These are phyloP conservation scores for Vanrija humicola DNA, from an alignment of 1,284 basidiomycete genomes.

Conservation along the genomic window DNA sequence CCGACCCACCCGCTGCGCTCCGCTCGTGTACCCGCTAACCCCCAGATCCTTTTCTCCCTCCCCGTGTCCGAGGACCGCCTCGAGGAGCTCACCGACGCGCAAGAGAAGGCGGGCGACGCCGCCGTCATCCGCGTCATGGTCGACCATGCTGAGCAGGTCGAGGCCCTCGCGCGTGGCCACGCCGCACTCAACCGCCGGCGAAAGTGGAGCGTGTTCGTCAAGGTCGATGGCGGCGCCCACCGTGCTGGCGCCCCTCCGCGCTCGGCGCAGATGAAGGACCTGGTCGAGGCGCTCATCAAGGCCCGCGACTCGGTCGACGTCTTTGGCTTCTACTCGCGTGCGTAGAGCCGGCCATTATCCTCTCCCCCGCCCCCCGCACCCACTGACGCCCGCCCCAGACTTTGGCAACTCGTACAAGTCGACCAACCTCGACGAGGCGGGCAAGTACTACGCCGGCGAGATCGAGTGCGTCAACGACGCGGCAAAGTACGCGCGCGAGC, in stretches of 20 bases:
- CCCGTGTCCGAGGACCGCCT: slow-evolving; percentile 69
- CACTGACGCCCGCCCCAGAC: slow-evolving; percentile 18
- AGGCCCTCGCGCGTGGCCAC: slow-evolving; percentile 57
- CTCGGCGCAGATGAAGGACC: slow-evolving; percentile 56
- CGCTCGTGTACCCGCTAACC: background rate
- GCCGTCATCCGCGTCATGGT: slow-evolving; percentile 65
- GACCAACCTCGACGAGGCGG: slow-evolving; percentile 60
- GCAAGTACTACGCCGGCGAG: slow-evolving; percentile 65
- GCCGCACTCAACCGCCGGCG: slow-evolving; percentile 36
- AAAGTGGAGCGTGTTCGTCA: slow-evolving; percentile 72
- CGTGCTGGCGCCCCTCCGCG: slow-evolving; percentile 70
- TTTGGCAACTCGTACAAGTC: slow-evolving; percentile 65
- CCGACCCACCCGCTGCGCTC: background rate
- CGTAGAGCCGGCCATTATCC: slow-evolving; percentile 3
- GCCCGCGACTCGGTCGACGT: slow-evolving; percentile 53
- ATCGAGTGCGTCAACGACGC: slow-evolving; percentile 66
- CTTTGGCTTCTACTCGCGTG: slow-evolving; percentile 78
- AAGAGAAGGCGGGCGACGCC: slow-evolving; percentile 57
- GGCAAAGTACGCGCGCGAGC: slow-evolving; percentile 56
- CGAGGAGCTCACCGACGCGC: slow-evolving; percentile 62
- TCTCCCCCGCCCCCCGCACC: background rate
- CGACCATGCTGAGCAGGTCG: slow-evolving; percentile 70
- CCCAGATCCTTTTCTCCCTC: slow-evolving; percentile 74
- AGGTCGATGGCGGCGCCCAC: slow-evolving; percentile 73
- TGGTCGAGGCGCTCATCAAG: slow-evolving; percentile 56